Conservation (phyloP, 2,329 filamentous ascomycete species). For the Colletotrichum chlorophyti region DNA sequence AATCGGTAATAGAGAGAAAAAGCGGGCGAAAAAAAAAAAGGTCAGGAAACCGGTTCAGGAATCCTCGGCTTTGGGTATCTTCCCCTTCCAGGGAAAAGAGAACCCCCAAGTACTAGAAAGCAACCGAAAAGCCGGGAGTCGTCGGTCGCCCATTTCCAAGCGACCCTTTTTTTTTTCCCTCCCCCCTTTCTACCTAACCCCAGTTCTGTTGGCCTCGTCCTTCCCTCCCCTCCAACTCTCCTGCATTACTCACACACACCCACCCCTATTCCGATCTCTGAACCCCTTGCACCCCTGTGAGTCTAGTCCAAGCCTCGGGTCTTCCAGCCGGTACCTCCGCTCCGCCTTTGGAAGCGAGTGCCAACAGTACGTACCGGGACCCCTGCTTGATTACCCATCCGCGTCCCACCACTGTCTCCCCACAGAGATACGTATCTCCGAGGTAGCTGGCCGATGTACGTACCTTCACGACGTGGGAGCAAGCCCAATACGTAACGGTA, state of each 20-base stretch:
- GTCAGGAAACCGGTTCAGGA: too few relatives aligned
- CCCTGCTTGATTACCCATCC: conserved; percentile 7
- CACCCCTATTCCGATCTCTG: conserved; percentile 11
- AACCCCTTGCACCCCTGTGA: conserved; percentile 11
- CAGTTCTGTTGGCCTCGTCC: too few relatives aligned
- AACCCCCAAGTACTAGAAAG: too few relatives aligned
- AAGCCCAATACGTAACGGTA: conserved; percentile 21
- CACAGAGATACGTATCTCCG: background rate
- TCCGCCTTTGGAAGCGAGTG: conserved; percentile 2
- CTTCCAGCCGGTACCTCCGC: conserved; percentile 20
- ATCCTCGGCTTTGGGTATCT: too few relatives aligned
- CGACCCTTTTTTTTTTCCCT: background rate
- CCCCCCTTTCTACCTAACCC: background rate
- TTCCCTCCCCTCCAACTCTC: background rate
- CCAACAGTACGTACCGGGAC: conserved; percentile 4
- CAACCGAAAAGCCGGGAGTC: too few relatives aligned
- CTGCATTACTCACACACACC: background rate
- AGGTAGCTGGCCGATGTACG: too few relatives aligned
- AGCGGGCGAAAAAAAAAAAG: too few relatives aligned
- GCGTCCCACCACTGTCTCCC: background rate
- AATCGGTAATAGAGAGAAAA: too few relatives aligned
- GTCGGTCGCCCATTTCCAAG: too few relatives aligned
- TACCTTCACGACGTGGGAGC: conserved; percentile 8
- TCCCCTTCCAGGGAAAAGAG: too few relatives aligned
- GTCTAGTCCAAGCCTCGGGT: conserved; percentile 21